These are phyloP conservation scores for Mentha longifolia DNA, from an alignment of 257 asterid species.

Conservation along the genomic window DNA sequence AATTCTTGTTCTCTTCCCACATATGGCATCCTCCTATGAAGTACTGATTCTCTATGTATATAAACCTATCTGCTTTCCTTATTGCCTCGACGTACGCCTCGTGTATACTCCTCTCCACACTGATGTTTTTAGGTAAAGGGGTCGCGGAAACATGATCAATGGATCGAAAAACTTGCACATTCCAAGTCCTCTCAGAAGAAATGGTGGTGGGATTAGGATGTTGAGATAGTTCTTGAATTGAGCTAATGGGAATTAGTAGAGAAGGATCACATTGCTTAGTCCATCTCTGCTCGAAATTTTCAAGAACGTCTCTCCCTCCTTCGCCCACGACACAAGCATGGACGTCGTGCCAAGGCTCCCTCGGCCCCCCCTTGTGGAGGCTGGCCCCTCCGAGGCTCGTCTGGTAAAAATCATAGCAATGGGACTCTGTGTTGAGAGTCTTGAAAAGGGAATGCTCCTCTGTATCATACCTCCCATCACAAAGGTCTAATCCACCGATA, in stretches of 20 bases:
- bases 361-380: slow-evolving; percentile 89
- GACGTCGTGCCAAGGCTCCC: slow-evolving; percentile 96
- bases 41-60: slow-evolving; percentile 87
- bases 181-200: slow-evolving; percentile 55
- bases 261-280: slow-evolving; percentile 75
- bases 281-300: slow-evolving; percentile 92
- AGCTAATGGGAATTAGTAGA: slow-evolving; percentile 48
- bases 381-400: slow-evolving; percentile 78
- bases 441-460: slow-evolving; percentile 74
- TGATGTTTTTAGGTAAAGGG: slow-evolving; percentile 55
- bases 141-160: slow-evolving; percentile 71
- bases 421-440: slow-evolving; percentile 79
- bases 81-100: slow-evolving; percentile 89
- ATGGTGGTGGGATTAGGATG: slow-evolving; percentile 37
- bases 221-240: slow-evolving; percentile 59
- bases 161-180: slow-evolving; percentile 82
- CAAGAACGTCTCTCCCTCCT: slow-evolving; percentile 71
- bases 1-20: slow-evolving; percentile 79
- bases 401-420: slow-evolving; percentile 79
- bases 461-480: slow-evolving; percentile 92
- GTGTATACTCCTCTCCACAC: slow-evolving; percentile 68
- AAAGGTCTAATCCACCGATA: slow-evolving; percentile 86
- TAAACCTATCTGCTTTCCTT: slow-evolving; percentile 72
- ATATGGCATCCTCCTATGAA: slow-evolving; percentile 88
- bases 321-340: slow-evolving; percentile 78